phyloP scores from a whole-genome alignment of 1,139 yeast genomes.

The Pneumocystis wakefieldiae region DNA sequence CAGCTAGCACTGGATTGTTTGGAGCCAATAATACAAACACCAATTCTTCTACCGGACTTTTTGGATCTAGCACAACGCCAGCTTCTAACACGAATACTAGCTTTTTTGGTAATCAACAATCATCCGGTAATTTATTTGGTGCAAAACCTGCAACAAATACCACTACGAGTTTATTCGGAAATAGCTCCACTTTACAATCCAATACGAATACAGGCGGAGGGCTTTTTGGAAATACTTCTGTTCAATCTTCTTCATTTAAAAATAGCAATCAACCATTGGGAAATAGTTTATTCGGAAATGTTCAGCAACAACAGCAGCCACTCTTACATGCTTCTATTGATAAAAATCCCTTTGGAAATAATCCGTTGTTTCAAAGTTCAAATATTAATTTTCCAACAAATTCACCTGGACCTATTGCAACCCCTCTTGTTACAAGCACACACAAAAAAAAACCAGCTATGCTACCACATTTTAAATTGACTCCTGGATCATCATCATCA shows the following conservation, averaged over 20 bases:
- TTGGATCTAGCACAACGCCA: conserved; percentile 19
- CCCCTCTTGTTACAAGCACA: conserved; percentile 31
- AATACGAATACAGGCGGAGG: conserved; percentile 18
- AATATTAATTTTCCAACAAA: conserved; percentile 14
- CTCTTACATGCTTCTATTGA: conserved; percentile 31
- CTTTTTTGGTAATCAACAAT: neutral
- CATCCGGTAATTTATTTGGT: conserved; percentile 26
- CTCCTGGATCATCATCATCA: conserved; percentile 33
- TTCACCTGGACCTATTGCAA: conserved; percentile 37
- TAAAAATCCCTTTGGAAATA: conserved; percentile 60
- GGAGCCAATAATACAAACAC: conserved; percentile 13
- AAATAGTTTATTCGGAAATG: conserved; percentile 9
- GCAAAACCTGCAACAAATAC: conserved; percentile 17
- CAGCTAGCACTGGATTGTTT: conserved; percentile 14
- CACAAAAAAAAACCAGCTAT: conserved; percentile 39
- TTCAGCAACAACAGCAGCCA: conserved; percentile 17
- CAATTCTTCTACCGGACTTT: conserved; percentile 22
- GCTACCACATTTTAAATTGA: conserved; percentile 47
- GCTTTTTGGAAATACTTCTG: conserved; percentile 22
- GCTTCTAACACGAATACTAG: neutral
- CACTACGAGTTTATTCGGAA: neutral
- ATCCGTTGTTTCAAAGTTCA: conserved; percentile 42
- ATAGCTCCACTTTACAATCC: conserved; percentile 4
- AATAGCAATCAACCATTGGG: conserved; percentile 8
- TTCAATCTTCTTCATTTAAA: conserved; percentile 1